Evolutionary conservation across 352 stramenopile species (phyloP).

Genomic region (Elongisporangium prolatum): DNA sequence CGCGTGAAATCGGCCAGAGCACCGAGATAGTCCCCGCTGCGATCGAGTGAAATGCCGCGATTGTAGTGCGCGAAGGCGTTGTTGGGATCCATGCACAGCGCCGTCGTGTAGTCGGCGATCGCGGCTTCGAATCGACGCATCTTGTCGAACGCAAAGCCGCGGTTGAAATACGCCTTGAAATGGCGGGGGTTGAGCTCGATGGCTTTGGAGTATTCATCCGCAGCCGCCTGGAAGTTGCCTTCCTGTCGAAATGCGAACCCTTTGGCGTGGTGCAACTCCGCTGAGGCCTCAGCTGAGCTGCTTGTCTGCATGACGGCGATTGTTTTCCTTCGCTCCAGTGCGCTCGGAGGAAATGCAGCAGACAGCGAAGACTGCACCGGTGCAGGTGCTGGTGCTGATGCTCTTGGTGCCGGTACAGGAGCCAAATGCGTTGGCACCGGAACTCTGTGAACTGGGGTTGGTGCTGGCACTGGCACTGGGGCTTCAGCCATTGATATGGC

Average conservation of each 20-base stretch:
- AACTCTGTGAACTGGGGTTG: neutral
- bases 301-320: constrained; percentile 21
- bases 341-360: neutral
- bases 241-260: constrained; percentile 77
- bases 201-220: constrained; percentile 73
- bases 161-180: constrained; percentile 90
- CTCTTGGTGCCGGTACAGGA: neutral
- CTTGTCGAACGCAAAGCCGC: constrained; percentile 84
- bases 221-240: constrained; percentile 74
- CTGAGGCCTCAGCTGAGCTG: constrained; percentile 11
- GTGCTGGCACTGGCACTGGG: neutral
- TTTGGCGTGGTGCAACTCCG: constrained; percentile 49
- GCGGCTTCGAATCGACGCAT: constrained; percentile 67
- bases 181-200: constrained; percentile 69
- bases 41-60: constrained; percentile 78
- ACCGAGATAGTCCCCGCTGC: constrained; percentile 76
- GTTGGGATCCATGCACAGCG: constrained; percentile 54
- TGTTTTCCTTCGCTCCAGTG: constrained; percentile 13
- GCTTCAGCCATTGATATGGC: neutral
- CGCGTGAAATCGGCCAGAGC: constrained; percentile 78
- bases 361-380: neutral
- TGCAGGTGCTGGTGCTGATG: neutral
- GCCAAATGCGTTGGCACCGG: neutral
- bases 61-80: constrained; percentile 85
- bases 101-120: constrained; percentile 73